Evolutionary conservation across 768 basidiomycete genomes (phyloP), one percentile per base, ranked within the genome.

Genomic region (Rhodotorula graminis): DNA sequence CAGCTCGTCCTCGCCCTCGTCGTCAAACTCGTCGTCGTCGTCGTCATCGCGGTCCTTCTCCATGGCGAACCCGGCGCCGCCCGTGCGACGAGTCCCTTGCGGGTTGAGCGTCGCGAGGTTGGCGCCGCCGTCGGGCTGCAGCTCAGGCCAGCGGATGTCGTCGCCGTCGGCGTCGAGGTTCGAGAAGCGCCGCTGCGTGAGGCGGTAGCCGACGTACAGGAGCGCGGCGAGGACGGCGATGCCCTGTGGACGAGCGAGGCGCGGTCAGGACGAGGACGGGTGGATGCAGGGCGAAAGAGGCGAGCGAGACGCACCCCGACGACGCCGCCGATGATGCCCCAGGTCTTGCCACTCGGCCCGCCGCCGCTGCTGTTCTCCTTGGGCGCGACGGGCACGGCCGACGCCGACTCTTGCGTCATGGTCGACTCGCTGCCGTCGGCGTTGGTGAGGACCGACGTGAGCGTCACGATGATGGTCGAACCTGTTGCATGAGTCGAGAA

Each of bases 301-400:
- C n/a, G 29, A 33, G 56, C 29, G 18, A 8, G 56, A 59, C 65
- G 44, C 65, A 66, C 65, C 21, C 70, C 70, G 31, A 66, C 55
- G 31, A 71, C 65, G 1, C 70, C 70, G 19, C 72, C 72, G 42
- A 73, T 69, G 64, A 73, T 69, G 1, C 72, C 72, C 72, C 72
- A 73, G 8, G 72, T 73, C 59, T 73, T 73, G 25, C 72, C 72
- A 7, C 53, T 64, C 12, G 72, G 57, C 23, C 50, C 44, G 27
- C 59, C 15, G 56, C 59, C 15, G 56, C 31, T 53, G 55, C 47
- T 64, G 40, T 46, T 60, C 46, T 33, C 55, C 42, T 60, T 52
- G 42, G n/a, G 50, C n/a, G 67, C 21, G 3, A 63, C 58, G 44
- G 44, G 44, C 14, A 46, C 44, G 11, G 67, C 61, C 3, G 44